Percentiles rank a stretch among this genome's conserved stretches.
Evolutionary conservation across 257 asterid species (phyloP).

Genomic region (Solanum etuberosum): DNA sequence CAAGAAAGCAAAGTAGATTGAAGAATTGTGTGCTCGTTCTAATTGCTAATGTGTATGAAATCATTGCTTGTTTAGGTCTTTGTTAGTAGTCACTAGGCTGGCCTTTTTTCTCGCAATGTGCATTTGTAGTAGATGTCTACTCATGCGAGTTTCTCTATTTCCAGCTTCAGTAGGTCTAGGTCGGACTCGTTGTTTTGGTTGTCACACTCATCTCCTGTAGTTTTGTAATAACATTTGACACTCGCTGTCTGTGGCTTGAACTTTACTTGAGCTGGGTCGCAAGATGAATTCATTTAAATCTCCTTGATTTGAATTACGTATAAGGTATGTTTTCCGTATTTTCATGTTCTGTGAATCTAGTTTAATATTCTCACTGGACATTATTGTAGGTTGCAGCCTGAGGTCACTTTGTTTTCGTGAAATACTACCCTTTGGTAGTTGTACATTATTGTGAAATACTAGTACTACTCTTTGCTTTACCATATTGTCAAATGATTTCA

Average conservation of each 20-base stretch:
- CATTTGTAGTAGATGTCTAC: slow-evolving; percentile 22
- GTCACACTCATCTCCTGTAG: not conserved
- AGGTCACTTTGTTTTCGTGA: not conserved
- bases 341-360: not conserved
- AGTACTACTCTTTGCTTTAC: not conserved
- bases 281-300: not conserved
- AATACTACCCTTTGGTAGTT: not conserved
- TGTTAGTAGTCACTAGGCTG: not conserved
- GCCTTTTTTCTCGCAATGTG: slow-evolving; percentile 23
- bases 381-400: not conserved
- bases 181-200: slow-evolving; percentile 8
- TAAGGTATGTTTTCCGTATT: not conserved
- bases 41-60: not conserved
- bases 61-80: slow-evolving; percentile 1
- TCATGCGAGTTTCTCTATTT: slow-evolving; percentile 36
- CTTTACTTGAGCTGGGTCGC: not conserved
- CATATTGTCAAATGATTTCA: not conserved
- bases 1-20: slow-evolving; percentile 49
- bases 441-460: not conserved
- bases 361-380: not conserved
- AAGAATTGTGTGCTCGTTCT: not conserved
- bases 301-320: not conserved
- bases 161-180: slow-evolving; percentile 7
- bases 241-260: not conserved
- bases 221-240: not conserved